Evolutionary conservation across 768 basidiomycete genomes (phyloP).

Genomic region (Strobilomyces dryophilus): DNA sequence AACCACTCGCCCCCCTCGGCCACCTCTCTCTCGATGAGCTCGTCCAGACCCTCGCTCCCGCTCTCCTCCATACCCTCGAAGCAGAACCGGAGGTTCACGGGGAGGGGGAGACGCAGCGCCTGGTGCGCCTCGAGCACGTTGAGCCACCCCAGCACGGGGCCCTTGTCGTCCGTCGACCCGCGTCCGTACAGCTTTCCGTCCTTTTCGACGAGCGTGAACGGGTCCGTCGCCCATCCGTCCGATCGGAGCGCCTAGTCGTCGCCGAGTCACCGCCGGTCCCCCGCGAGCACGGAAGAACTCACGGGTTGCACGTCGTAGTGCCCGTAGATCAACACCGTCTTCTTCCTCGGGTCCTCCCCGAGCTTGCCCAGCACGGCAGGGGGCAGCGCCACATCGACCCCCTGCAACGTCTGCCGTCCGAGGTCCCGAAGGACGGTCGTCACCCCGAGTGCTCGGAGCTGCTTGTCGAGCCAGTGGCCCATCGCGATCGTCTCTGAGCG

Average conservation of each 20-base stretch:
- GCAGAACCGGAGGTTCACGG: slow-evolving; percentile 87
- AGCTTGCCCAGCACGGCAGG: slow-evolving; percentile 79
- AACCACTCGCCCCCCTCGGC: slow-evolving; percentile 73
- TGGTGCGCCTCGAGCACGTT: slow-evolving; percentile 86
- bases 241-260: slow-evolving; percentile 34
- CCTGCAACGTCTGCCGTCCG: slow-evolving; percentile 71
- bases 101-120: slow-evolving; percentile 60
- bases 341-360: slow-evolving; percentile 84
- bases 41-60: slow-evolving; percentile 88
- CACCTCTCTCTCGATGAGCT: slow-evolving; percentile 74
- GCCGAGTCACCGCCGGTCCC: no score
- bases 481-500: slow-evolving; percentile 80
- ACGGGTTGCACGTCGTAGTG: slow-evolving; percentile 97
- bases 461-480: slow-evolving; percentile 74
- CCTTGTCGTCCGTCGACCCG: slow-evolving; percentile 92
- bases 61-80: slow-evolving; percentile 99
- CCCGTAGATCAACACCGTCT: slow-evolving; percentile 90
- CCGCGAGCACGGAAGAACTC: slow-evolving; percentile 15
- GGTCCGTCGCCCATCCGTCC: slow-evolving; percentile 89
- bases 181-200: slow-evolving; percentile 73
- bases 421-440: slow-evolving; percentile 71
- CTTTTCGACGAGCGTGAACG: slow-evolving; percentile 63
- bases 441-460: slow-evolving; percentile 76
- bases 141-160: slow-evolving; percentile 84
- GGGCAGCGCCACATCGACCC: slow-evolving; percentile 68